These are phyloP conservation scores for Wickerhamiella occidentalis DNA, from an alignment of 805 yeast genomes.

Conservation along the genomic window DNA sequence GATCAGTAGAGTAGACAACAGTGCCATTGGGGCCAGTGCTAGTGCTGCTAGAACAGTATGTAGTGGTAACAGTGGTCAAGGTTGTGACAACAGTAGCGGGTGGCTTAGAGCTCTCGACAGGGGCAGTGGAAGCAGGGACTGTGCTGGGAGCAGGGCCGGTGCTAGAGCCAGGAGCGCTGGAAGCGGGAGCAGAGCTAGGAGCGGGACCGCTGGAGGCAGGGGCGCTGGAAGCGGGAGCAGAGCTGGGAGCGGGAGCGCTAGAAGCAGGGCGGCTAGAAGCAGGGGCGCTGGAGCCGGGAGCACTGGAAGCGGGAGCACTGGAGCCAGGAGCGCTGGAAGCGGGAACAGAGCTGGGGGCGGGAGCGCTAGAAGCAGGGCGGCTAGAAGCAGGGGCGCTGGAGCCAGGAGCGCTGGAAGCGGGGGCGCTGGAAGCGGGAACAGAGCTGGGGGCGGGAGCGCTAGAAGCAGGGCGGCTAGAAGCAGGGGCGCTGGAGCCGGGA, in stretches of 20 bases:
- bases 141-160: not conserved
- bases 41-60: not conserved
- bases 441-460: constrained; percentile 1
- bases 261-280: not conserved
- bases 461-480: not conserved
- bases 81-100: not conserved
- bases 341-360: not conserved
- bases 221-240: constrained; percentile 1
- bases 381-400: not conserved
- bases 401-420: not conserved
- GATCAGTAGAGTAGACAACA: not conserved
- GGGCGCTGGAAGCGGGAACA: constrained; percentile 5
- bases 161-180: constrained; percentile 1
- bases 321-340: not conserved
- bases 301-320: not conserved
- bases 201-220: not conserved
- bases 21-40: constrained; percentile 8
- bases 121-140: not conserved
- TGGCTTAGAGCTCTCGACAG: not conserved
- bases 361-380: not conserved
- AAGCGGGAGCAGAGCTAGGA: not conserved
- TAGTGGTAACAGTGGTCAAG: constrained; percentile 6
- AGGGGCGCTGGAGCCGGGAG: not conserved
- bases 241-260: constrained; percentile 1
- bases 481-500: not conserved